phyloP scores from a whole-genome alignment of 2,329 filamentous ascomycete genomes.

The Diaporthe helianthi region DNA sequence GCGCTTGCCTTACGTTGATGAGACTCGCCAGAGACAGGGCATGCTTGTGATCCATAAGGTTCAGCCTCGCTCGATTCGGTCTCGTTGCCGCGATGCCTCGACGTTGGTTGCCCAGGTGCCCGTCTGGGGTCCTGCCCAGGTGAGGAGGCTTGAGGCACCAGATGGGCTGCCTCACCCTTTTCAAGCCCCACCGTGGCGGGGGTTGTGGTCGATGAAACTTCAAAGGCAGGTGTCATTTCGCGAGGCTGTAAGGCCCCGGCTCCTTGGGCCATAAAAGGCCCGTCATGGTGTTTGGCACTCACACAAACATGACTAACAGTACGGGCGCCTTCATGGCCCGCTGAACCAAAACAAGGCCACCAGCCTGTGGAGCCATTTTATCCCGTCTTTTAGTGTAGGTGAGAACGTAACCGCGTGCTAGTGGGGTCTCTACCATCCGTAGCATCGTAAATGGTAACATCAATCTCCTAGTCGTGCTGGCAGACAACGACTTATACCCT shows the following conservation, averaged over 20 bases:
- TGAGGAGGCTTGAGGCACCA: not conserved
- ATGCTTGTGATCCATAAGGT: slow-evolving; percentile 18
- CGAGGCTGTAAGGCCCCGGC: not conserved
- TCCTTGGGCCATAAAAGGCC: not conserved
- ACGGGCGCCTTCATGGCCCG: not conserved
- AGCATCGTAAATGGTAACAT: slow-evolving; percentile 19
- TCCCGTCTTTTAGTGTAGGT: slow-evolving; percentile 1
- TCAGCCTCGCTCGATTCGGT: slow-evolving; percentile 17
- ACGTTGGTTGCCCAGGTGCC: slow-evolving; percentile 7
- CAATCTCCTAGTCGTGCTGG: not conserved
- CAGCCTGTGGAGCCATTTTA: slow-evolving; percentile 13
- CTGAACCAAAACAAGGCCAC: slow-evolving; percentile 10
- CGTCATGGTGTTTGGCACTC: not conserved
- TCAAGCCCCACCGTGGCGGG: slow-evolving; percentile 11
- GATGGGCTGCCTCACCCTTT: slow-evolving; percentile 26
- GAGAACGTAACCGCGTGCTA: slow-evolving; percentile 17
- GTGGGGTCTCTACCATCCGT: slow-evolving; percentile 10
- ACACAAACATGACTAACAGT: slow-evolving; percentile 4
- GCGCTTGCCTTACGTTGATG: slow-evolving; percentile 22
- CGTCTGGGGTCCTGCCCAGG: not conserved
- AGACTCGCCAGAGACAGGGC: slow-evolving; percentile 17
- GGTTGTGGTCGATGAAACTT: slow-evolving; percentile 5
- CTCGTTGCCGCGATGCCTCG: slow-evolving; percentile 6
- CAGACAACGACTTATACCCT: slow-evolving; percentile 20
- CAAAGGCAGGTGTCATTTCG: slow-evolving; percentile 16